Percentiles rank a stretch among this genome's conserved stretches.
phyloP scores from a whole-genome alignment of 2,329 filamentous ascomycete genomes.

The Epichloe aotearoae region DNA sequence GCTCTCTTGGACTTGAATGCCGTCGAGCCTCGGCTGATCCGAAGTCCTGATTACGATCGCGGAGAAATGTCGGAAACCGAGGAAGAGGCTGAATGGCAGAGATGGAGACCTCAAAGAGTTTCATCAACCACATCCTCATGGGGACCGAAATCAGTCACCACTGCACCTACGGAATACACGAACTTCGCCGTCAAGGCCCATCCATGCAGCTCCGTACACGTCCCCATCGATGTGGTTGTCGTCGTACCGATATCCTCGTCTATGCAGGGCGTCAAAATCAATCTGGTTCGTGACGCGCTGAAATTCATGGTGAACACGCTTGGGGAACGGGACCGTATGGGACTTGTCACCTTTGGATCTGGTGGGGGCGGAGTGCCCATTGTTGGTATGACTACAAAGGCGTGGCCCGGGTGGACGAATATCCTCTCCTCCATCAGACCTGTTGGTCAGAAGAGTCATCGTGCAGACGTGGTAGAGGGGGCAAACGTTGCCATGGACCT shows the following conservation, averaged over 20 bases:
- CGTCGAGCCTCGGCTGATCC: conserved; percentile 48
- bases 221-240: conserved; percentile 88
- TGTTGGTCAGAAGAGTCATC: conserved; percentile 89
- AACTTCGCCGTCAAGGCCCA: conserved; percentile 44
- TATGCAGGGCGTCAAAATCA: conserved; percentile 99
- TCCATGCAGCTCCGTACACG: conserved; percentile 50
- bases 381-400: conserved; percentile 96
- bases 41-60: conserved; percentile 66
- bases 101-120: conserved; percentile 50
- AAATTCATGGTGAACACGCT: conserved; percentile 84
- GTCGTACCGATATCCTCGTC: conserved; percentile 96
- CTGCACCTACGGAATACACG: conserved; percentile 86
- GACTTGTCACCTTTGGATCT: conserved; percentile 90
- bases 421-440: conserved; percentile 79
- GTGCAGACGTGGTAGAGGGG: conserved; percentile 92
- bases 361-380: conserved; percentile 85
- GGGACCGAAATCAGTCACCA: conserved; percentile 71
- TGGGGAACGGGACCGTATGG: conserved; percentile 91
- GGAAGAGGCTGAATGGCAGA: conserved; percentile 70
- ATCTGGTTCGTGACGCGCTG: conserved; percentile 78
- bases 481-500: conserved; percentile 98
- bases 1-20: conserved; percentile 73
- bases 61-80: conserved; percentile 69
- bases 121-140: conserved; percentile 76
- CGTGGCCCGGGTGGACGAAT: conserved; percentile 83